Evolutionary conservation across 805 yeast genomes (phyloP), one percentile per base, ranked within the genome.

Genomic region (Zygoascus flipseniorum): DNA sequence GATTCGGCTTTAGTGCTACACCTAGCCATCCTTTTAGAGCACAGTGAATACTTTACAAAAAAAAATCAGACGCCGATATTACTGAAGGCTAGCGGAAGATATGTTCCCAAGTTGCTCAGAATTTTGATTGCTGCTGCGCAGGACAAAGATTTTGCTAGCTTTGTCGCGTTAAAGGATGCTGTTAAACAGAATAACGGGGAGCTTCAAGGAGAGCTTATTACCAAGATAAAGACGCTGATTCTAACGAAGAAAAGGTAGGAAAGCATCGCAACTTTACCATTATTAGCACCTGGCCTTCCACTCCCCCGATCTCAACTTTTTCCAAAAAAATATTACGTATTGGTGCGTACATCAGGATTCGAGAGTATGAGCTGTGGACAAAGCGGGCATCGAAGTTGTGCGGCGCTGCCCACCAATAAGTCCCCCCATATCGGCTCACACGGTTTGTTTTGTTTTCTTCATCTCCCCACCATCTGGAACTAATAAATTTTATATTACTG

Each of bases 31-130:
- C 54, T 58, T 6, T 50, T 61, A 5, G 53, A 52, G 41, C 62
- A 62, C 42, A 46, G 49, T 19, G 49, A 46, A 16, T 31, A 11
- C n/a, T 46, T 46, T 20, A 31, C 26, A 2, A 8, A 5, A 31
- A 57, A 63, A 2, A 18, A 23, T 5, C 48, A 55, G 18, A 47
- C 45, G 20, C 54, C 57, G 8, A 65, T 64, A 1, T 39, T 59
- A 10, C 55, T 67, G 19, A 55, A 60, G 20, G 52, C 64, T 28
- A 48, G 60, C 5, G 69, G 70, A 14, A 66, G 65, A 51, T 56
- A 58, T 18, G 62, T 65, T 19, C 69, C 70, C 6, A 62, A 62
- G 35, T 44, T 67, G 3, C 55, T 66, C 43, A 62, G 62, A 47
- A 56, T 49, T 19, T 56, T 62, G 4, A 43, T 5, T 32, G 31